These are phyloP conservation scores for Eimeria mitis DNA, from an alignment of 169 alveolate species.

Conservation along the genomic window DNA sequence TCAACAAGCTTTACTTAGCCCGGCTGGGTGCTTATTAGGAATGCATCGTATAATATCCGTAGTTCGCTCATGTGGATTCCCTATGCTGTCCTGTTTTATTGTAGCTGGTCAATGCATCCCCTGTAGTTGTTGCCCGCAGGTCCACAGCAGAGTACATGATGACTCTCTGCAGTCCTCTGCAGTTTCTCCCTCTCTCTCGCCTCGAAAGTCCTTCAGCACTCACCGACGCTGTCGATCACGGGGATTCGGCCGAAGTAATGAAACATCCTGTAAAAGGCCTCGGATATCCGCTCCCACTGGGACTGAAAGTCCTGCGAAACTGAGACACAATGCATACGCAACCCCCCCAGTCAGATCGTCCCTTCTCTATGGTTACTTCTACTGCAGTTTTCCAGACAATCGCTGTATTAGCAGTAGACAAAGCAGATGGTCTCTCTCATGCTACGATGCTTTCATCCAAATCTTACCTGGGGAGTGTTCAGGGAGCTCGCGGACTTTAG, in stretches of 20 bases:
- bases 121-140: neutral
- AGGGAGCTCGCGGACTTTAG: constrained; percentile 30
- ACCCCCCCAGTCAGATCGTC: too few species aligned
- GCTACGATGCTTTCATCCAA: neutral
- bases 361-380: neutral
- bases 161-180: neutral
- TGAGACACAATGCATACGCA: neutral
- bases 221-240: constrained; percentile 48
- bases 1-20: neutral
- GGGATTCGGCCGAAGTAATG: constrained; percentile 62
- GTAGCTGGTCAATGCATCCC: neutral
- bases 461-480: constrained; percentile 36
- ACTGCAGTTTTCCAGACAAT: neutral
- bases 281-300: constrained; percentile 51
- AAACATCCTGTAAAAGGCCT: constrained; percentile 19
- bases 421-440: neutral
- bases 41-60: neutral
- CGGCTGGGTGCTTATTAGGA: neutral
- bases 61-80: neutral
- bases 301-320: neutral
- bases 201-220: neutral
- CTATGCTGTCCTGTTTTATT: neutral
- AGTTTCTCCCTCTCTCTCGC: neutral
- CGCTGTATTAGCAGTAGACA: too few species aligned
- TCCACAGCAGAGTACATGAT: neutral